Evolutionary conservation across 306 rosid species (phyloP), one percentile per base, ranked within the genome.

Genomic region (Trichosanthes cucumerina): DNA sequence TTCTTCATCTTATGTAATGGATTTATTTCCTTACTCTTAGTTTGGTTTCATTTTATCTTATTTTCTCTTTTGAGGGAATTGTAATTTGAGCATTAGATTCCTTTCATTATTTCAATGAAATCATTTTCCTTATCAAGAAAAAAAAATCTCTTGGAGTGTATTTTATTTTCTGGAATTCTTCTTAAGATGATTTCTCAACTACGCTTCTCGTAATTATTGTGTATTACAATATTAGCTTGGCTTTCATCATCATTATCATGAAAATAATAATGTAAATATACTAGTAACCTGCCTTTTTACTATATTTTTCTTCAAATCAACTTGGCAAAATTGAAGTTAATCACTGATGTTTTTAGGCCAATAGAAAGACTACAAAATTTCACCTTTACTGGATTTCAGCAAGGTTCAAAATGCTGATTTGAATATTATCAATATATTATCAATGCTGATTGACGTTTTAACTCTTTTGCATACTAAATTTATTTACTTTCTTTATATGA

Each of bases 401-500:
- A 23, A 69, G 76, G 36, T 43, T 69, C 76, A 69, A 12, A 69
- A 24, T 21, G 2, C 10, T 23, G 31, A 44, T 6, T 43, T 21
- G 56, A 36, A 66, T 21, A n/a, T 38, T 66, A 11, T 38, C 74
- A 41, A 38, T 23, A 66, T 21, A n/a, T 38, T 66, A 11, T 38
- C 74, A 41, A 38, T 23, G 43, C 58, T 15, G 53, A 72, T 46
- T 72, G 13, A 44, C 21, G 10, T 26, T 24, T 24, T 14, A 47
- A 4, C 58, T 28, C 57, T 28, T 72, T 39, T 34, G 36, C 68
- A 14, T 38, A 0, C 24, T 53, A 11, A 75, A 34, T 36, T 79
- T 79, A 15, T 53, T 62, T 64, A 6, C 50, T 23, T 64, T 75
- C 69, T 76, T 68, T 71, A 75, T 79, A 75, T 80, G 39, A 77